Evolutionary conservation across 495 filamentous ascomycete genomes (phyloP).

Genomic region (Polyplosphaeria fusca): DNA sequence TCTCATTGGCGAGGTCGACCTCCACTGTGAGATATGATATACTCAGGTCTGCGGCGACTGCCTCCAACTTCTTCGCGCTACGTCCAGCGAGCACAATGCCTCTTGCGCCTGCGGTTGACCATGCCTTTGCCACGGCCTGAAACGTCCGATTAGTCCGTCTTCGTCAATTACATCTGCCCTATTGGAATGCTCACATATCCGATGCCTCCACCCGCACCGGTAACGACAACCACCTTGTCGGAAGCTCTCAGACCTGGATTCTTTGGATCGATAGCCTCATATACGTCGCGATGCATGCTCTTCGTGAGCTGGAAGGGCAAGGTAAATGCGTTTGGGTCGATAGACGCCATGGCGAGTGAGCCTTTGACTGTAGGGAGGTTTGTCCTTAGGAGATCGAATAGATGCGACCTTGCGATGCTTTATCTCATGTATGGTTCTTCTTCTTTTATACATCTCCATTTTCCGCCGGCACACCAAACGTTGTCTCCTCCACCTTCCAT

Average conservation of each 20-base stretch:
- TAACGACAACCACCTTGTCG: conserved; percentile 48
- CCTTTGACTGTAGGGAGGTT: no score
- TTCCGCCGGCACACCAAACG: no score
- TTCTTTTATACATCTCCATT: no score
- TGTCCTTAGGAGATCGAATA: no score
- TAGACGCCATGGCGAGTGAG: no score
- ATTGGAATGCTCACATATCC: conserved; percentile 31
- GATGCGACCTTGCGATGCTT: no score
- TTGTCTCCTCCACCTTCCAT: no score
- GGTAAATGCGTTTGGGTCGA: conserved; percentile 25
- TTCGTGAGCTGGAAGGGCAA: conserved; percentile 31
- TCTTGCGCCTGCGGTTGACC: conserved; percentile 43
- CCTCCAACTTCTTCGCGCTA: conserved; percentile 36
- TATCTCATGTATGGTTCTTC: no score
- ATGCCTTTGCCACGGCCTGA: conserved; percentile 44
- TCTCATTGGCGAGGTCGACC: conserved; percentile 38
- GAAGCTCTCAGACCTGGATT: conserved; percentile 37
- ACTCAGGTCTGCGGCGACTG: conserved; percentile 36
- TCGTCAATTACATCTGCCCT: not conserved
- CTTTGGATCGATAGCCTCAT: conserved; percentile 44
- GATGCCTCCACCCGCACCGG: conserved; percentile 48
- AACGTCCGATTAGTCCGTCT: not conserved
- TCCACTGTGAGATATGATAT: conserved; percentile 39
- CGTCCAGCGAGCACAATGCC: conserved; percentile 46
- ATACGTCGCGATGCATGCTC: conserved; percentile 46